These are phyloP conservation scores for Hymenochaete sp. DNA, from an alignment of 1,284 basidiomycete species.

Conservation along the genomic window DNA sequence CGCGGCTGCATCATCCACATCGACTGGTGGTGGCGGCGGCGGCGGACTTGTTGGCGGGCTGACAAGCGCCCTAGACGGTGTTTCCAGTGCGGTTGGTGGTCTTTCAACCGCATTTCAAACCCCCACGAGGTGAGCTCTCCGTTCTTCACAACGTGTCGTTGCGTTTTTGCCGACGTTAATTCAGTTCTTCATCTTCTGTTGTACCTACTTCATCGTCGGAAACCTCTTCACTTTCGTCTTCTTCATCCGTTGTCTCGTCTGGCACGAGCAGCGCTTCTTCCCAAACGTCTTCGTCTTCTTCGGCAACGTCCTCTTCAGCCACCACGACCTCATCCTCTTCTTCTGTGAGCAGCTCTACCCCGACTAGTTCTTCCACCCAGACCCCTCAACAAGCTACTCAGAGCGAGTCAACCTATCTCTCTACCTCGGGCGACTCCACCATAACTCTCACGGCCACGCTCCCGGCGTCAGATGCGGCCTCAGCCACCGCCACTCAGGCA, in stretches of 20 bases:
- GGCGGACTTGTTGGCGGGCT: constrained; percentile 7
- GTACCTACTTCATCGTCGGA: background rate
- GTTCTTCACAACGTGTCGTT: background rate
- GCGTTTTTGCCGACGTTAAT: background rate
- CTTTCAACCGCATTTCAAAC: constrained; percentile 8
- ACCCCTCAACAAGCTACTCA: constrained; percentile 5
- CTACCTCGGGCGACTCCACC: constrained; percentile 23
- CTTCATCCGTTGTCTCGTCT: constrained; percentile 5
- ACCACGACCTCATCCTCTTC: constrained; percentile 17
- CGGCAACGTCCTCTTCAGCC: constrained; percentile 25
- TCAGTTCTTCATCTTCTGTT: constrained; percentile 6
- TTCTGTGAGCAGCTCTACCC: constrained; percentile 18
- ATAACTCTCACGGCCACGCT: constrained; percentile 25
- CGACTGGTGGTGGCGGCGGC: constrained; percentile 1
- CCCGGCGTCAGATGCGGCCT: constrained; percentile 16
- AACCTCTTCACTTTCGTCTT: constrained; percentile 2
- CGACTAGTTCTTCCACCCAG: background rate
- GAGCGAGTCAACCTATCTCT: constrained; percentile 14
- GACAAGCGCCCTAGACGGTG: constrained; percentile 9
- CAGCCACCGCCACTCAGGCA: constrained; percentile 15
- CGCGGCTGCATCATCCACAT: background rate
- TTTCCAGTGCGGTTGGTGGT: constrained; percentile 11
- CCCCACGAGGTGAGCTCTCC: constrained; percentile 5
- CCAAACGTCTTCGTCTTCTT: constrained; percentile 15
- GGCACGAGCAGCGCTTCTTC: background rate